Percentiles rank a stretch among this genome's conserved stretches.
phyloP scores from a whole-genome alignment of 257 asterid genomes.

The Fraxinus americana region DNA sequence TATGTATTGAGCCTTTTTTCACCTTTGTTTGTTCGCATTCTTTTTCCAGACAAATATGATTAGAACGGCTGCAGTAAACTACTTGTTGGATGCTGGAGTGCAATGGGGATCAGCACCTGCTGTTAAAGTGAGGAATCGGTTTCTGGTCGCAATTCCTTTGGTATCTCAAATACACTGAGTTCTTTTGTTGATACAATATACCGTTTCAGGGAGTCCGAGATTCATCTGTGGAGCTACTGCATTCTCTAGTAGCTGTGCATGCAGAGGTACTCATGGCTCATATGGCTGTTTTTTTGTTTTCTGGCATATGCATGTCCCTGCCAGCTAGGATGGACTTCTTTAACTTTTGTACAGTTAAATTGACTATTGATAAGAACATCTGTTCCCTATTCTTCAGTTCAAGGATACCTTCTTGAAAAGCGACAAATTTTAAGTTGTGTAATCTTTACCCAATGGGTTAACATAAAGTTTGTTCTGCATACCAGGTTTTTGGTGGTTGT shows the following conservation, averaged over 20 bases:
- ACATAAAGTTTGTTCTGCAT: slow-evolving; percentile 23
- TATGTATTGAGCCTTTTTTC: slow-evolving; percentile 10
- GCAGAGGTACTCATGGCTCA: slow-evolving; percentile 67
- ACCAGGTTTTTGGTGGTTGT: slow-evolving; percentile 90
- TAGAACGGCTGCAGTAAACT: slow-evolving; percentile 79
- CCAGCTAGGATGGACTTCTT: not conserved
- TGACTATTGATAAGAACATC: not conserved
- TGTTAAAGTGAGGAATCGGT: slow-evolving; percentile 61
- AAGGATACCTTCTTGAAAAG: not conserved
- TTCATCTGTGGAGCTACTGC: slow-evolving; percentile 91
- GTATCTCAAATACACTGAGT: slow-evolving; percentile 7
- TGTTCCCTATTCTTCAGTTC: slow-evolving; percentile 11
- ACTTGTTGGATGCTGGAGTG: slow-evolving; percentile 88
- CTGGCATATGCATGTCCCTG: not conserved
- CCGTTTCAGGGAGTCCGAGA: slow-evolving; percentile 88
- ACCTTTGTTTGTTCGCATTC: slow-evolving; percentile 23
- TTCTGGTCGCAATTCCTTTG: slow-evolving; percentile 11
- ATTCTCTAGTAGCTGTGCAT: slow-evolving; percentile 89
- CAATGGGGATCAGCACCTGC: slow-evolving; percentile 97
- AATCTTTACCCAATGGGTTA: slow-evolving; percentile 8
- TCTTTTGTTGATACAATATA: slow-evolving; percentile 20
- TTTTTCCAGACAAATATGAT: slow-evolving; percentile 73
- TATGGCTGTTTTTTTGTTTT: slow-evolving; percentile 10
- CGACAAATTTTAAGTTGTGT: not conserved
- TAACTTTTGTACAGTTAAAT: not conserved